These are phyloP conservation scores for Apiotrichum sp. DNA, from an alignment of 1,284 basidiomycete species.

Conservation along the genomic window DNA sequence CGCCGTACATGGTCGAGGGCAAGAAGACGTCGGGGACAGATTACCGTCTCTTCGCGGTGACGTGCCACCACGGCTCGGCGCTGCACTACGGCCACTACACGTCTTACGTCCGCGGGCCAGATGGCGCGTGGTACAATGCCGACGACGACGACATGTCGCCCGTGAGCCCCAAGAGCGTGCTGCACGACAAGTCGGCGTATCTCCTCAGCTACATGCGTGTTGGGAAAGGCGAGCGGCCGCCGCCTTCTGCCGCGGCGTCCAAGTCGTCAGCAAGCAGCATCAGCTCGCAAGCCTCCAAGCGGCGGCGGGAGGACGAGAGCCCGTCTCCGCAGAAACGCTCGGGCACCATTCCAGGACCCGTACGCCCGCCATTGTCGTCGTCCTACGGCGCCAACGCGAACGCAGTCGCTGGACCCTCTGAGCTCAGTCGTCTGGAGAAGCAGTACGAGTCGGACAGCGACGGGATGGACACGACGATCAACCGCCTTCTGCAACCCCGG, in stretches of 20 bases:
- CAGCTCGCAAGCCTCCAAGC: slow-evolving; percentile 6
- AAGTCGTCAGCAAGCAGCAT: slow-evolving; percentile 49
- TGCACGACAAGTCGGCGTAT: slow-evolving; percentile 76
- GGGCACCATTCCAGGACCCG: slow-evolving; percentile 6
- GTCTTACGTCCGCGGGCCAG: slow-evolving; percentile 69
- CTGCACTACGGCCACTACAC: slow-evolving; percentile 97
- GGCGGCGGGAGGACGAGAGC: slow-evolving; percentile 49
- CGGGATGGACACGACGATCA: slow-evolving; percentile 26
- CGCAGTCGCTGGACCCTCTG: neutral
- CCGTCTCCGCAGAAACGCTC: slow-evolving; percentile 47
- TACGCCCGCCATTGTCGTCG: neutral
- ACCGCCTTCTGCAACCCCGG: neutral
- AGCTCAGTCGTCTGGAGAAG: slow-evolving; percentile 3
- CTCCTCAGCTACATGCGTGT: slow-evolving; percentile 80
- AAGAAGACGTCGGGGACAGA: slow-evolving; percentile 54
- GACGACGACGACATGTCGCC: slow-evolving; percentile 75
- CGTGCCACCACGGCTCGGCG: slow-evolving; percentile 85
- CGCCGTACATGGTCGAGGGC: slow-evolving; percentile 75
- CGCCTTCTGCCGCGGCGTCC: slow-evolving; percentile 42
- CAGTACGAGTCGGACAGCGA: slow-evolving; percentile 1
- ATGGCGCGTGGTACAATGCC: slow-evolving; percentile 81
- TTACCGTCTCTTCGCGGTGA: slow-evolving; percentile 88
- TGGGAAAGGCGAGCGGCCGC: slow-evolving; percentile 4
- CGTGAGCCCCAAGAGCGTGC: slow-evolving; percentile 47
- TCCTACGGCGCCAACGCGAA: slow-evolving; percentile 3